A percentile compares a stretch with the other conserved stretches of the same genome.
Conservation (phyloP, 768 basidiomycete genomes). For the Fistulinella prunicolor region DNA sequence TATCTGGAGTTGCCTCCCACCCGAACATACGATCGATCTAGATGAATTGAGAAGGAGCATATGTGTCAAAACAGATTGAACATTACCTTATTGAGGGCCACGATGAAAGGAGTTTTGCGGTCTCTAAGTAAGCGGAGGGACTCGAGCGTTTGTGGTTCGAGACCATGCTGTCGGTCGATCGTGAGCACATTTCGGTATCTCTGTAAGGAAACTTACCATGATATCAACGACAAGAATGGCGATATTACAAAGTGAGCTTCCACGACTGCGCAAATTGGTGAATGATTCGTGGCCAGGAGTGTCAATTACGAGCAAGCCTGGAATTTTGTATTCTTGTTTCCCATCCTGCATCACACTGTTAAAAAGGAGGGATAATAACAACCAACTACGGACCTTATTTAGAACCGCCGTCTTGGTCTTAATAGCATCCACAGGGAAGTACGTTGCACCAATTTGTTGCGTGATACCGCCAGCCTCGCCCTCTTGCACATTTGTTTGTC, state of each 20-base stretch:
- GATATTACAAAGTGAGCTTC: slow-evolving; percentile 97
- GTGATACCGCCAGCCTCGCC: slow-evolving; percentile 99
- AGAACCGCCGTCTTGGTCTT: slow-evolving; percentile 90
- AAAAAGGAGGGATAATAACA: slow-evolving; percentile 3
- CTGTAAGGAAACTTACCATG: slow-evolving; percentile 54
- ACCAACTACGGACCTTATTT: slow-evolving; percentile 59
- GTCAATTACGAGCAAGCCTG: slow-evolving; percentile 93
- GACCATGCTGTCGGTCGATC: slow-evolving; percentile 69
- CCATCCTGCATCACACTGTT: slow-evolving; percentile 51
- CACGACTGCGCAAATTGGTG: slow-evolving; percentile 92
- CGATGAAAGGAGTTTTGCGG: slow-evolving; percentile 97
- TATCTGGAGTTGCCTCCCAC: slow-evolving; percentile 90
- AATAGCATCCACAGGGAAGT: slow-evolving; percentile 96
- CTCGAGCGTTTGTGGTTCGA: slow-evolving; percentile 98
- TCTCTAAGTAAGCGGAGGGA: slow-evolving; percentile 89
- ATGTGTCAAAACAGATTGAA: slow-evolving; percentile 2
- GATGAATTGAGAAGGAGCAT: slow-evolving; percentile 6
- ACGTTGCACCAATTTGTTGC: slow-evolving; percentile 99
- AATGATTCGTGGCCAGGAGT: slow-evolving; percentile 99
- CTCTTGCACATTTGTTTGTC: slow-evolving; percentile 99
- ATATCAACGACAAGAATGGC: slow-evolving; percentile 99
- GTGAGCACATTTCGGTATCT: slow-evolving; percentile 1
- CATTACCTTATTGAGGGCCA: slow-evolving; percentile 90
- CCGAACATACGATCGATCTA: slow-evolving; percentile 98
- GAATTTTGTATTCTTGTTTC: slow-evolving; percentile 90